A percentile compares a stretch with the other conserved stretches of the same genome.
Evolutionary conservation across 2,329 filamentous ascomycete species (phyloP).

Genomic region (Aspergillus awamori): DNA sequence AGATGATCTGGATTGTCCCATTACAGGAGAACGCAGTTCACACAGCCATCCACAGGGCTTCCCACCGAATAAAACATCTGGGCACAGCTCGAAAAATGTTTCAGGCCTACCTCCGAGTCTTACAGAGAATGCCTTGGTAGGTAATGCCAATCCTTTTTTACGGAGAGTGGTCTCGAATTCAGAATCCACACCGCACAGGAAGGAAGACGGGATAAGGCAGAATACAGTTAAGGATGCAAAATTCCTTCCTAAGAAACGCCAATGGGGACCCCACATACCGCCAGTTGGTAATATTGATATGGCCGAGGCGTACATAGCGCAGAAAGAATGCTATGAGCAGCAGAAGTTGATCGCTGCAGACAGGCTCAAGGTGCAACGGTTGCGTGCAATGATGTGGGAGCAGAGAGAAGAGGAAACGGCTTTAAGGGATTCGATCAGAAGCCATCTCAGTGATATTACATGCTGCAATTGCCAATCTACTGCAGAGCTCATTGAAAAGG

Average conservation of each 20-base stretch:
- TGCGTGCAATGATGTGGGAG: conserved; percentile 27
- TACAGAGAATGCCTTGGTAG: background rate
- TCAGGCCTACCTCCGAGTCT: background rate
- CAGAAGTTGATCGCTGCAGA: conserved; percentile 22
- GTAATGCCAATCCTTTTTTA: background rate
- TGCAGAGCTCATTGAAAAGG: conserved; percentile 9
- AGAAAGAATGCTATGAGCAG: conserved; percentile 1
- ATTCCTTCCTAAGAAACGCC: background rate
- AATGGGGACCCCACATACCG: background rate
- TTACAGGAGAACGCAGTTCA: too few relatives aligned
- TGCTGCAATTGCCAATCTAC: background rate
- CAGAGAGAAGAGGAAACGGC: conserved; percentile 30
- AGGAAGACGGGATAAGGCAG: background rate
- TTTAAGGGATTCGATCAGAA: conserved; percentile 25
- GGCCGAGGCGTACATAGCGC: background rate
- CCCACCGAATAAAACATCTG: background rate
- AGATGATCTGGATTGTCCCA: background rate
- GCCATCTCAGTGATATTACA: conserved; percentile 21
- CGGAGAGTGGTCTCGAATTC: background rate
- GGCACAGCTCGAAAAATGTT: background rate
- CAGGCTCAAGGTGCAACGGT: conserved; percentile 24
- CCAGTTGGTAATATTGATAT: background rate
- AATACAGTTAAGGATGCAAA: background rate
- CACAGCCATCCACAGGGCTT: background rate
- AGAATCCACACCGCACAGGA: background rate